phyloP scores from a whole-genome alignment of 768 basidiomycete genomes.

The Boletus tylopilopsis region DNA sequence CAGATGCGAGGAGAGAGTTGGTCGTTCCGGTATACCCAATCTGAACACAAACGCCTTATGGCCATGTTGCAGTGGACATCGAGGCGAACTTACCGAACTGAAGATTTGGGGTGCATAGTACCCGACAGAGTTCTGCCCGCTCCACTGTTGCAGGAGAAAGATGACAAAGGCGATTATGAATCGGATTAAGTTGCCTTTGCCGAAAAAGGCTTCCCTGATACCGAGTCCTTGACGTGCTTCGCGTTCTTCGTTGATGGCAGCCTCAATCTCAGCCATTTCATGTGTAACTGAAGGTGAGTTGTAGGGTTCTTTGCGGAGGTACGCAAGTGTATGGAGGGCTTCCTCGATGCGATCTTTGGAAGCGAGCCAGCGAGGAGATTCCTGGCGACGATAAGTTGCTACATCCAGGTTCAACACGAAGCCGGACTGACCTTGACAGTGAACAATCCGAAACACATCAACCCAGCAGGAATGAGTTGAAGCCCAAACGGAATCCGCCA shows the following conservation, averaged over 20 bases:
- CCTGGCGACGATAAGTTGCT: constrained; percentile 34
- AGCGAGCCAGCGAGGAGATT: constrained; percentile 76
- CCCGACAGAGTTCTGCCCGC: constrained; percentile 78
- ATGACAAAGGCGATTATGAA: constrained; percentile 83
- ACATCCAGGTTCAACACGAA: neutral
- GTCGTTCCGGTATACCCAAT: constrained; percentile 62
- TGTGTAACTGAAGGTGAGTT: constrained; percentile 45
- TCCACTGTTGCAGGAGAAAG: constrained; percentile 80
- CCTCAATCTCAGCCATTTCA: constrained; percentile 80
- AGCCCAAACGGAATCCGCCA: constrained; percentile 76
- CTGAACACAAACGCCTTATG: too few relatives aligned
- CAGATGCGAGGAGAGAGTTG: constrained; percentile 67
- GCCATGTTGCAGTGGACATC: neutral
- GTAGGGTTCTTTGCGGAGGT: constrained; percentile 46
- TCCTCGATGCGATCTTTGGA: constrained; percentile 54
- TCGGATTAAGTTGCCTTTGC: constrained; percentile 77
- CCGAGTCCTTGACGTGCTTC: constrained; percentile 63
- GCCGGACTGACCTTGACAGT: constrained; percentile 49
- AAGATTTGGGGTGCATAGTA: constrained; percentile 79
- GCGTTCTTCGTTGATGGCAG: constrained; percentile 71
- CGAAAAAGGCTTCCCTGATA: constrained; percentile 67
- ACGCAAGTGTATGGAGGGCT: constrained; percentile 59
- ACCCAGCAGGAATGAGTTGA: constrained; percentile 71
- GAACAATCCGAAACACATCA: constrained; percentile 63
- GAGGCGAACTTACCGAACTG: constrained; percentile 39